Base-by-base conservation (phyloP, 2,329 filamentous ascomycete genomes). In the Phyllosticta citriasiana region DNA sequence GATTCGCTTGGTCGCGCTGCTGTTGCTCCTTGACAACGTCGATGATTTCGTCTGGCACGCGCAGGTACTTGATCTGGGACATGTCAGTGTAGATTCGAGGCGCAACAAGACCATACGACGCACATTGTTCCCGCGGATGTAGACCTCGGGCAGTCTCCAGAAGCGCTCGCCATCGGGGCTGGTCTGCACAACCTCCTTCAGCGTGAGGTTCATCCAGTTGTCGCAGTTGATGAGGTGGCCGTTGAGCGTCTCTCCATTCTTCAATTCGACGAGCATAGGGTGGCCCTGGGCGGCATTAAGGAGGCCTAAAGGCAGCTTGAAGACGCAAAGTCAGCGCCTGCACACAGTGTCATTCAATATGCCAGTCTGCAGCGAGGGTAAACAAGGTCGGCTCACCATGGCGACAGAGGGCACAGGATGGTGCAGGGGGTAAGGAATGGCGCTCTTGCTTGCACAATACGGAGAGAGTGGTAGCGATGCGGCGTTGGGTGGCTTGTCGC, bases 121-220 rank as follows among this genome's bases (percentile, higher is more conserved):
- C 77, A 97, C 93, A 73, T 97, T 99, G 77, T 97, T 99, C 64
- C 94, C 94, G 73, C 96, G 88, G 57, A 99, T 89, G 72, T 99
- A 99, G 62, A 93, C 91, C 74, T 99, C 95, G 40, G 91, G 87
- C 76, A 99, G 79, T 71, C 91, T 84, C 75, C 91, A 88, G 76
- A 99, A 99, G 72, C 89, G 92, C 76, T 97, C 92, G 65, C 91
- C 94, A 71, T 97, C 93, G 25, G 93, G 87, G 72, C 88, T 96
- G 19, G 94, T 97, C 77, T 97, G 93, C 40, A 97, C 90, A 24
- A 99, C 95, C 75, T 97, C 94, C 76, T 94, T 96, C 67, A 99
- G 78, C 2, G 93, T 97, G 68, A 99, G 80, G 78, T 99, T 99
- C 94, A 99, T 99, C 91, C 94, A 99, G 56, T 93, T 99, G 76